A percentile compares a stretch with the other conserved stretches of the same genome.
Conservation (phyloP, 306 rosid genomes). For the Hippophae gyantsensis region DNA sequence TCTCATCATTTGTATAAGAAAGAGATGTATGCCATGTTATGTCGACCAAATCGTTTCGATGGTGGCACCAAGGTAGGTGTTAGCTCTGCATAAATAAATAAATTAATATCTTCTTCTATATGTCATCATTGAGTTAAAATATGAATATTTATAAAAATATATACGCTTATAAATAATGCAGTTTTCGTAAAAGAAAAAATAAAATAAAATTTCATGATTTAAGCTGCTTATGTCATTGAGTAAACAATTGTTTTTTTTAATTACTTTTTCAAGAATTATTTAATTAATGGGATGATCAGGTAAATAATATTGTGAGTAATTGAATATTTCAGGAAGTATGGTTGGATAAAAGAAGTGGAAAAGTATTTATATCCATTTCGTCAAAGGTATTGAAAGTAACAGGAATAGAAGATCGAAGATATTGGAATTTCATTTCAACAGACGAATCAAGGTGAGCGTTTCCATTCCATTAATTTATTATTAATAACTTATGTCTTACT, state of each 20-base stretch:
- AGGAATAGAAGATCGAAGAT: slow-evolving; percentile 86
- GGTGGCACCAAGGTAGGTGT: slow-evolving; percentile 44
- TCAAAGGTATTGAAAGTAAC: slow-evolving; percentile 66
- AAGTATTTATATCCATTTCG: slow-evolving; percentile 51
- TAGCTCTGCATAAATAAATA: not conserved
- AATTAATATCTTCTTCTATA: not conserved
- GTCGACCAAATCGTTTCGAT: slow-evolving; percentile 49
- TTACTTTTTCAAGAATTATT: too few relatives aligned
- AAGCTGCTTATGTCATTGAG: too few relatives aligned
- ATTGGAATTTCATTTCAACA: slow-evolving; percentile 62
- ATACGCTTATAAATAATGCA: too few relatives aligned
- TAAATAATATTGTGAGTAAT: too few relatives aligned
- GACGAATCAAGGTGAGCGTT: slow-evolving; percentile 70
- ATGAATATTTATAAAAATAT: too few relatives aligned
- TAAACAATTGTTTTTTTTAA: too few relatives aligned
- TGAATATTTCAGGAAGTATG: slow-evolving; percentile 39
- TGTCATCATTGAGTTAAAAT: too few relatives aligned
- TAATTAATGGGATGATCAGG: too few relatives aligned
- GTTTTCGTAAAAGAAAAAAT: too few relatives aligned
- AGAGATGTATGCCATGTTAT: slow-evolving; percentile 48
- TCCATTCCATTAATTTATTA: not conserved
- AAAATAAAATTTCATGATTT: too few relatives aligned
- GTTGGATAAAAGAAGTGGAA: slow-evolving; percentile 56
- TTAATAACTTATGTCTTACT: too few relatives aligned
- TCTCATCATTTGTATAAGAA: slow-evolving; percentile 26